Evolutionary conservation across 306 rosid species (phyloP).

Genomic region (Nissolia schottii): DNA sequence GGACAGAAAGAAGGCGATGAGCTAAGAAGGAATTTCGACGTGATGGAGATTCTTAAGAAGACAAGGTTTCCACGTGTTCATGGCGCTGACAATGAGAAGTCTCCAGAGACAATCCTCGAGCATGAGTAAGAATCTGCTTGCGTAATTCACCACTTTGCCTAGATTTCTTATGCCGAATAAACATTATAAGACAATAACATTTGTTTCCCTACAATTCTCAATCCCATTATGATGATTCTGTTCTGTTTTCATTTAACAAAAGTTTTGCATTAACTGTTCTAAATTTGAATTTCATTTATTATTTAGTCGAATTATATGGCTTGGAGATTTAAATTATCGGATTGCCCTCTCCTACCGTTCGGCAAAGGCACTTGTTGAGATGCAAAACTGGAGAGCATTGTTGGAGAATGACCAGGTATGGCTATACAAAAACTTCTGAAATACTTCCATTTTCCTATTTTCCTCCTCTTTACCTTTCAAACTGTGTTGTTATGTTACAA

Average conservation of each 20-base stretch:
- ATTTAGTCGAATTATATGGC: constrained; percentile 92
- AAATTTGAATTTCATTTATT: constrained; percentile 7
- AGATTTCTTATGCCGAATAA: neutral
- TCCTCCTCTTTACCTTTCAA: neutral
- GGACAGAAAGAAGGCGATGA: constrained; percentile 99
- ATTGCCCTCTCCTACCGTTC: constrained; percentile 89
- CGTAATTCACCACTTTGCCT: neutral
- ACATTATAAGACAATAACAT: neutral
- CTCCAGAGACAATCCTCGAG: constrained; percentile 92
- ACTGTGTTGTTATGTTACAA: neutral
- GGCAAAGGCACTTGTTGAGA: constrained; percentile 93
- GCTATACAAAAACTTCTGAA: neutral
- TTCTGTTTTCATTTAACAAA: neutral
- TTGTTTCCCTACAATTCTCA: constrained; percentile 10
- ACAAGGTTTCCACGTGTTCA: constrained; percentile 92
- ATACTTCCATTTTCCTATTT: neutral
- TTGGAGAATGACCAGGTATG: constrained; percentile 93
- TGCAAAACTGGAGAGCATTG: constrained; percentile 99
- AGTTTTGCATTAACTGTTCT: constrained; percentile 16
- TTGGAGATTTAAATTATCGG: constrained; percentile 97
- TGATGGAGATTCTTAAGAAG: constrained; percentile 87
- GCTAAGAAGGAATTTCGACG: constrained; percentile 88
- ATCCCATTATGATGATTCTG: neutral
- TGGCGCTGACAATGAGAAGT: constrained; percentile 55
- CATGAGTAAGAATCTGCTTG: constrained; percentile 74